Base-by-base conservation (phyloP, 495 filamentous ascomycete genomes). In the Hyaloscypha finlandica region DNA sequence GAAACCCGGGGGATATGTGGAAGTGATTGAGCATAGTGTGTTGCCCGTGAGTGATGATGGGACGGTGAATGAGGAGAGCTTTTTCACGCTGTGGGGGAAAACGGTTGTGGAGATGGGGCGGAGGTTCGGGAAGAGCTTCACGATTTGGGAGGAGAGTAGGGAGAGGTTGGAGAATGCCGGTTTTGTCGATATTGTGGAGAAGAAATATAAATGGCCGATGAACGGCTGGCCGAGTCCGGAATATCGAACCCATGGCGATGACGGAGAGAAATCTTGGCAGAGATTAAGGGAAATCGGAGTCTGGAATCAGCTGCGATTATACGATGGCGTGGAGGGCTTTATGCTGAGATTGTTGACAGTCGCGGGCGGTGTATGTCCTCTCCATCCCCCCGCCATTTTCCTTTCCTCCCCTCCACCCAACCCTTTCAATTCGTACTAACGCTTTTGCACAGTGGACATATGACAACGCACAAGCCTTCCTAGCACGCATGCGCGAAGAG, bases 151-250 rank as follows among this genome's bases (percentile, higher is more conserved):
- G 31, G 57, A 70, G 39, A 67, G 64, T 42, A 67, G 64, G 51
- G 64, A 33, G 35, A 77, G 82, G 29, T 80, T 8, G 90, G 88
- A 88, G 80, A 70, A 54, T n/a, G 83, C 79, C 11, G 82, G 83
- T 6, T 87, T 87, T 68, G 73, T 77, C 8, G 77, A 84, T 32
- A 73, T 85, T 12, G 75, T 75, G 16, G 79, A 83, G 61, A 71
- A 74, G 39, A 71, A 64, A 16, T 83, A 81, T 67, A 85, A 86
- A 64, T 77, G 82, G 72, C 85, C 85, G 0, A 59, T 70, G 56
- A 63, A 65, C 19, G 64, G 54, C 0, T 70, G 68, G 68, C 59
- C 88, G 0, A 79, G 79, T n/a, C 64, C 66, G 0, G 61, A 68
- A 29, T 20, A 53, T 33, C 37, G 32, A 75, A 85, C 59, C 65